Evolutionary conservation across 257 asterid species (phyloP), one percentile per base, ranked within the genome.

Genomic region (Craterostigma plantagineum): DNA sequence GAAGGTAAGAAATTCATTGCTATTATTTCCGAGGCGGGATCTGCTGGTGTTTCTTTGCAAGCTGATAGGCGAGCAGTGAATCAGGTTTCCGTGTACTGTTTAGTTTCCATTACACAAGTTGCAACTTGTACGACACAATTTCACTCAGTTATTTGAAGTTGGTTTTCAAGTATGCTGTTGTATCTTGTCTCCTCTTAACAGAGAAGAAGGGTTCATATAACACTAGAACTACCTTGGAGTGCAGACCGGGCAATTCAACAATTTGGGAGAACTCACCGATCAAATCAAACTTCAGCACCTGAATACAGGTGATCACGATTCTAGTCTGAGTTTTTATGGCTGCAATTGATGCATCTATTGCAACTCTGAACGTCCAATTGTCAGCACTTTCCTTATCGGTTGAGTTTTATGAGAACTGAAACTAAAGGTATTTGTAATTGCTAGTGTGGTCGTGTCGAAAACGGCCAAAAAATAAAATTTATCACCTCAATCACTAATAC

Each of bases 11-110:
- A 90, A 62, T 59, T 79, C 18, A 77, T 79, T 43, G 98, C 98
- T 50, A 79, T 90, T 39, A 90, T 90, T 44, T 90, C 98, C 30
- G 98, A 83, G 81, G 98, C 95, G 72, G 98, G 98, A 55, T 90
- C 94, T 44, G 95, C 95, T 56, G 98, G 95, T 62, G 98, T 90
- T 72, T 90, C 98, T 57, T 76, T 90, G 70, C 98, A 90, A 75
- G 93, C 98, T 43, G 98, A 90, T 63, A 79, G 81, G 64, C 74
- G 98, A 77, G 93, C 75, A 8, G 51, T 64, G 57, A 90, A 90
- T 78, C 95, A 90, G 94, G 98, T 83, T 42, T 43, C 57, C 34
- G 16, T 43, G 11, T 48, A 12, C 43, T 50, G 57, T 14, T n/a
- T 48, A 15, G 36, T 23, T 23, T 23, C 30, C 30, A 2, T 23